Evolutionary conservation across 257 asterid species (phyloP).

Genomic region (Solanum infundibuliforme): DNA sequence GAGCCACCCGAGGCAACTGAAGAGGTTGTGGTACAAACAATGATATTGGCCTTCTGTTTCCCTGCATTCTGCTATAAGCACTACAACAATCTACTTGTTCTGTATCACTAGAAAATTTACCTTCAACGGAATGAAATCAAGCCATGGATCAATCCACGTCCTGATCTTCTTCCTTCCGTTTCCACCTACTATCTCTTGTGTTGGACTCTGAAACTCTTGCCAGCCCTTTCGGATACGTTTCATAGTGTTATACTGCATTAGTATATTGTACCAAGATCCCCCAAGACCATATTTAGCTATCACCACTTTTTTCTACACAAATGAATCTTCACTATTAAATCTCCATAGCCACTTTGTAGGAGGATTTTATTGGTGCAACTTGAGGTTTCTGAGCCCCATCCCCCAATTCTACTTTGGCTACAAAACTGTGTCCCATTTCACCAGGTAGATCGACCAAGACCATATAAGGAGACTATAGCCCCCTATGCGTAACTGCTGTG

Average conservation of each 20-base stretch:
- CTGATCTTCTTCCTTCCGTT: background rate
- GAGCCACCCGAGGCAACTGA: constrained; percentile 44
- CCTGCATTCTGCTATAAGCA: background rate
- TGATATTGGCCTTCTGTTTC: constrained; percentile 36
- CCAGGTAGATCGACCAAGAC: background rate
- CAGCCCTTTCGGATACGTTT: background rate
- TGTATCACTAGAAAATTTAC: background rate
- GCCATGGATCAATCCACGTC: background rate
- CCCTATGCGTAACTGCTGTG: background rate
- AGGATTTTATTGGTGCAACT: background rate
- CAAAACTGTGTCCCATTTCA: background rate
- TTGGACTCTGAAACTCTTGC: background rate
- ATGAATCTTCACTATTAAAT: background rate
- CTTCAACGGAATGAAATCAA: background rate
- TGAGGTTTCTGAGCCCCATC: background rate
- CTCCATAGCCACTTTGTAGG: background rate
- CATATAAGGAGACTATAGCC: background rate
- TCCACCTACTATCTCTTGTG: background rate
- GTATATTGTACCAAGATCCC: background rate
- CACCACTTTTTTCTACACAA: background rate
- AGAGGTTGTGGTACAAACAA: constrained; percentile 50
- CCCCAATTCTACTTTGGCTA: background rate
- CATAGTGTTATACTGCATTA: background rate
- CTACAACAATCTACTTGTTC: background rate
- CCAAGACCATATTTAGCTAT: background rate